Evolutionary conservation across 495 filamentous ascomycete genomes (phyloP), one percentile per base, ranked within the genome.

Genomic region (Amphirosellinia nigrospora): DNA sequence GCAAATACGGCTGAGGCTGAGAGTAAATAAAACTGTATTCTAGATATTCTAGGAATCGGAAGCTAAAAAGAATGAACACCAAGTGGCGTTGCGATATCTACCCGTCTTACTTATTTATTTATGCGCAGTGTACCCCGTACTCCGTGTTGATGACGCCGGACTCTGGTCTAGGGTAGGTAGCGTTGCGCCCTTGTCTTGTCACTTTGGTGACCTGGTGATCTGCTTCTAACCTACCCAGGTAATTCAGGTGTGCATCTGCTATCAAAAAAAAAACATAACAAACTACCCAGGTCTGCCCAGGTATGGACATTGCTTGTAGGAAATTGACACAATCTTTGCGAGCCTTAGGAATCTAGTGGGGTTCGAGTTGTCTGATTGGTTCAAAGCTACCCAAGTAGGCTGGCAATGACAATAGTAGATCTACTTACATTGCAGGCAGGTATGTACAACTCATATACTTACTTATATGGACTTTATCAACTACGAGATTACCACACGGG

Each of bases 181-280:
- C 9, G 19, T 50, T 30, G 43, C 61, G 61, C 61, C 61, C 61
- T 64, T 64, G 61, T 48, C 43, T 50, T 64, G 61, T 64, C 61
- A 64, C 19, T 19, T 43, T 36, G 28, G 43, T 11, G 61, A 34
- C 43, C 45, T 28, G 26, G 38, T 39, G 39, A 43, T 62, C 39
- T 61, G 8, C 36, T 10, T 59, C 34, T 36, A 38, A 39, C 34
- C 34, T 23, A 58, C 26, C 53, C 13, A 32, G 45, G 45, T 21
- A 53, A 53, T 53, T 26, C 16, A 28, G 50, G 21, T 53, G 23
- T 53, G 26, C 50, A 53, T 53, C 50, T 53, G 13, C 2, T 53
- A 30, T 53, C 50, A 5, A 53, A 5, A 52, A n/a, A 26, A 52
- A 30, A 52, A 21, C 21, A 52, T 0, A 43, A 43, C 11, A 16